Evolutionary conservation across 2,329 filamentous ascomycete species (phyloP).

Genomic region (Epichloe gansuensis): DNA sequence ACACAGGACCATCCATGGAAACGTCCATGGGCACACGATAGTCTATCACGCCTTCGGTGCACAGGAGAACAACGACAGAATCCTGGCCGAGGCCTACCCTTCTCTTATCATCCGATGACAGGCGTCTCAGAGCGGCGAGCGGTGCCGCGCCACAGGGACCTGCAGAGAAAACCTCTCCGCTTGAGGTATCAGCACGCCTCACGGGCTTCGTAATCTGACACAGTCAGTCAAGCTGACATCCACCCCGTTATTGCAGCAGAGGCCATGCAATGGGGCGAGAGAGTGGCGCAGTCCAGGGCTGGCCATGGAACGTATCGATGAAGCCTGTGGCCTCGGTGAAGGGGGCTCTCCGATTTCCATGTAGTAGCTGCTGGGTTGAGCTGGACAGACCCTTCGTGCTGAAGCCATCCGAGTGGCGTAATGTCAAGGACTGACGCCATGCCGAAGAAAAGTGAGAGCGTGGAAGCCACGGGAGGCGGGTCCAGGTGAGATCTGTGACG

Average conservation of each 20-base stretch:
- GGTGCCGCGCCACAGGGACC: conserved; percentile 53
- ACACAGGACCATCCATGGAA: conserved; percentile 27
- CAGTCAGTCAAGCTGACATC: too few relatives aligned
- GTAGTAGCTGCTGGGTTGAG: conserved; percentile 8
- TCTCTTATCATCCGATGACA: conserved; percentile 24
- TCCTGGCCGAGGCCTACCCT: conserved; percentile 27
- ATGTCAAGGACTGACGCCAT: neutral
- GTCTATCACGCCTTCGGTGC: conserved; percentile 44
- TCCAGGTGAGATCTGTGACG: too few relatives aligned
- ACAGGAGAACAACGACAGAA: conserved; percentile 52
- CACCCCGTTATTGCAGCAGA: conserved; percentile 34
- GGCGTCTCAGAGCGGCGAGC: conserved; percentile 42
- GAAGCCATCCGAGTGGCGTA: conserved; percentile 1
- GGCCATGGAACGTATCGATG: too few relatives aligned
- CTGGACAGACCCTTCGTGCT: conserved; percentile 6
- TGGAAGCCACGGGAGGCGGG: too few relatives aligned
- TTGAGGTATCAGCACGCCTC: conserved; percentile 42
- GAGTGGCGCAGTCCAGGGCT: conserved; percentile 53
- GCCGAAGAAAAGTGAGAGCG: too few relatives aligned
- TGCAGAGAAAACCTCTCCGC: conserved; percentile 29
- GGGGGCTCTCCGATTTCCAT: conserved; percentile 4
- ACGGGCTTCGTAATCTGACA: conserved; percentile 50
- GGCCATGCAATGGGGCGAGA: conserved; percentile 55
- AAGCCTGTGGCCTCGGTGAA: neutral
- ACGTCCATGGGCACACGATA: conserved; percentile 35